phyloP scores from a whole-genome alignment of 164 flowering plant genomes.

The Vitis vinifera region ASM3070453v1 NC_081818.1:27331501-27332000 shows the following conservation, averaged over 20 bases:
- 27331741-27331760: too few relatives aligned
- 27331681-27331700: too few relatives aligned
- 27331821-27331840: too few relatives aligned
- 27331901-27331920: neutral
- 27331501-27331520: neutral
- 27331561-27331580: neutral
- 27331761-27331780: neutral
- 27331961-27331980: neutral
- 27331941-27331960: conserved; percentile 1
- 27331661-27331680: too few relatives aligned
- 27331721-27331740: too few relatives aligned
- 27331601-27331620: neutral
- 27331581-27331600: neutral
- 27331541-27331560: neutral
- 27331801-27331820: neutral
- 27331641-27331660: neutral
- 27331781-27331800: neutral
- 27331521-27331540: neutral
- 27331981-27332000: conserved; percentile 3
- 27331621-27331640: neutral
- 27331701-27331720: too few relatives aligned
- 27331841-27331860: too few relatives aligned
- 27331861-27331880: too few relatives aligned
- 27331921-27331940: conserved; percentile 9
- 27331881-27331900: conserved; percentile 1